A percentile compares a stretch with the other conserved stretches of the same genome.
These are phyloP conservation scores for Plantago lanceolata DNA, from an alignment of 305 asterid species.

Conservation along the genomic window DNA sequence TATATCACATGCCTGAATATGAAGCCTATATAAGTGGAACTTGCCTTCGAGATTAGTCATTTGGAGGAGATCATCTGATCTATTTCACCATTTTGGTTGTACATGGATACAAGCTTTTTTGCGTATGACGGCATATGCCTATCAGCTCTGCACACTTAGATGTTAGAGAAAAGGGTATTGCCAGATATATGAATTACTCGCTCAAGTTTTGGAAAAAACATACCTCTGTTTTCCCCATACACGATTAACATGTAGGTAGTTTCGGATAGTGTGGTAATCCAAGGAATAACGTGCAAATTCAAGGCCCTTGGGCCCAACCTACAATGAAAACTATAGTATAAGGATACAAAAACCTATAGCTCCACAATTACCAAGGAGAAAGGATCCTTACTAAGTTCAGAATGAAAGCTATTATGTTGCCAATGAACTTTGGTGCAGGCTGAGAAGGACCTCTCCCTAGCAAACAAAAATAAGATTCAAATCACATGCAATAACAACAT, in stretches of 20 bases:
- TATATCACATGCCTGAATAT: slow-evolving; percentile 24
- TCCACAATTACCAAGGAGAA: slow-evolving; percentile 16
- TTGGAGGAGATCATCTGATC: slow-evolving; percentile 68
- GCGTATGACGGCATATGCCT: slow-evolving; percentile 82
- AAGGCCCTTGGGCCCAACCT: slow-evolving; percentile 94
- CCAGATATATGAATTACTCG: slow-evolving; percentile 9
- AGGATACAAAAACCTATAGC: slow-evolving; percentile 21
- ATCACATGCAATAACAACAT: slow-evolving; percentile 18
- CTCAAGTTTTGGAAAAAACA: slow-evolving; percentile 7
- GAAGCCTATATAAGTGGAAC: slow-evolving; percentile 8
- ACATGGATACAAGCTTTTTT: slow-evolving; percentile 73
- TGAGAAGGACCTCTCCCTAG: slow-evolving; percentile 84
- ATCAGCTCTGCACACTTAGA: slow-evolving; percentile 65
- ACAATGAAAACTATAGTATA: slow-evolving; percentile 22
- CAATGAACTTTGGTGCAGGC: slow-evolving; percentile 76
- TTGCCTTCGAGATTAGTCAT: slow-evolving; percentile 32
- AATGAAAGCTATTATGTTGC: slow-evolving; percentile 72
- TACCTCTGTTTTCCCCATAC: slow-evolving; percentile 87
- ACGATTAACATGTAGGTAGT: slow-evolving; percentile 73
- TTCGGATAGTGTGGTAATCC: slow-evolving; percentile 92
- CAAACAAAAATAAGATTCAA: slow-evolving; percentile 14
- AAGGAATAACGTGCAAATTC: slow-evolving; percentile 92
- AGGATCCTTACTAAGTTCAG: slow-evolving; percentile 60
- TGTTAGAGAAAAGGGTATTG: not conserved
- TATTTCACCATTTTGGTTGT: slow-evolving; percentile 84